phyloP scores from a whole-genome alignment of 2,329 filamentous ascomycete species.

The Talaromyces albobiverticillius region DNA sequence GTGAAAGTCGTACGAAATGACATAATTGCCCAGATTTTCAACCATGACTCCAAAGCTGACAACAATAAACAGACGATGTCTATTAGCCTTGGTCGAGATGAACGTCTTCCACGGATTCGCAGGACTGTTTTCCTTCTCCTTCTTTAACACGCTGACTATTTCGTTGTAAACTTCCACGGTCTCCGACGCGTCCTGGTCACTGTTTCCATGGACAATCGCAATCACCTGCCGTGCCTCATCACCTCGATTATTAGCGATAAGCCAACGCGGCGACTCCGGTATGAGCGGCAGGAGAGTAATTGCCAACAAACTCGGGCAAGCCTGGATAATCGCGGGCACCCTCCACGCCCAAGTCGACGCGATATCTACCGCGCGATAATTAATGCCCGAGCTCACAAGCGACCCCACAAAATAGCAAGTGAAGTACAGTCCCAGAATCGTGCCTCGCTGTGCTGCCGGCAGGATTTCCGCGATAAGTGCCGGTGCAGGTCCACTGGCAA shows the following conservation, averaged over 20 bases:
- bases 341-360: slow-evolving; percentile 27
- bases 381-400: not conserved
- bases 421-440: not conserved
- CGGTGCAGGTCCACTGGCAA: not conserved
- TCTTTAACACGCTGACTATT: slow-evolving; percentile 16
- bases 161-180: not conserved
- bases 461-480: not conserved
- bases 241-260: slow-evolving; percentile 44
- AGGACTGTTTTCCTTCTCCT: slow-evolving; percentile 47
- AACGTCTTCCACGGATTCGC: slow-evolving; percentile 61
- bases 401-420: not conserved
- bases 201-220: not conserved
- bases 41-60: slow-evolving; percentile 61
- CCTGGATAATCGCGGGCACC: slow-evolving; percentile 17
- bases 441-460: not conserved
- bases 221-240: not conserved
- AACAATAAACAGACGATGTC: slow-evolving; percentile 61
- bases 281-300: slow-evolving; percentile 30
- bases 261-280: slow-evolving; percentile 66
- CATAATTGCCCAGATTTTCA: slow-evolving; percentile 28
- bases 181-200: not conserved
- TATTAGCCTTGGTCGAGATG: slow-evolving; percentile 61
- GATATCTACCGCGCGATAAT: not conserved
- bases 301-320: not conserved
- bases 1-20: slow-evolving; percentile 21